Evolutionary conservation across 2,329 filamentous ascomycete species (phyloP).

Genomic region (Thyridium curvatum): DNA sequence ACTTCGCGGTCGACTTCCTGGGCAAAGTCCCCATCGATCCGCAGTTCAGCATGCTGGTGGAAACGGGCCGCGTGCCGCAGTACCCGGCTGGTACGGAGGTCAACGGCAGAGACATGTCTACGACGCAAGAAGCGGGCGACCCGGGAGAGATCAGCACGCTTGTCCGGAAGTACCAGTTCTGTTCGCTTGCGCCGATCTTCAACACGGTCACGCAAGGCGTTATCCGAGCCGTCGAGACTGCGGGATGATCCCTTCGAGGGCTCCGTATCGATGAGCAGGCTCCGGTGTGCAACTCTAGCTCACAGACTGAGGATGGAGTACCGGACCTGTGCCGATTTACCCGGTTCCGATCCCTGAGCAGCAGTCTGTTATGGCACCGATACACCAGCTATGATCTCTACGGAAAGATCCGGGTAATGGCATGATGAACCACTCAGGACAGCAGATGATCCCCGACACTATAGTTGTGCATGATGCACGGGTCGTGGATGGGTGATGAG

Average conservation of each 20-base stretch:
- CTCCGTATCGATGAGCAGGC: too few species aligned
- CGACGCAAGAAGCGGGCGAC: constrained; percentile 12
- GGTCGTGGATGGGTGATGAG: too few species aligned
- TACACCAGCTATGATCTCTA: too few species aligned
- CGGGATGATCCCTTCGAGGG: constrained; percentile 9
- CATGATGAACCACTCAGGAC: too few species aligned
- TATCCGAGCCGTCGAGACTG: constrained; percentile 23
- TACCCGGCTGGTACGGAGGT: constrained; percentile 65
- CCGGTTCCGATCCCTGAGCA: not conserved
- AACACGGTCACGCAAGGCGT: constrained; percentile 53
- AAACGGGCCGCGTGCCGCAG: constrained; percentile 59
- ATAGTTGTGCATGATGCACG: too few species aligned
- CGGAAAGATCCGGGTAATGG: too few species aligned
- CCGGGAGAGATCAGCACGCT: constrained; percentile 38
- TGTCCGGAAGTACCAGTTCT: constrained; percentile 66
- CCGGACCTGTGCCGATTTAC: too few species aligned
- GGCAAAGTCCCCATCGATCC: constrained; percentile 89
- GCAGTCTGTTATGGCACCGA: not conserved
- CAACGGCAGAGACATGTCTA: constrained; percentile 48
- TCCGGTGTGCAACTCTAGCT: too few species aligned
- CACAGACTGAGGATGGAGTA: too few species aligned
- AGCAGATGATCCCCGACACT: too few species aligned
- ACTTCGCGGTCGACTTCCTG: constrained; percentile 78
- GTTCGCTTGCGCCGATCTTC: constrained; percentile 66
- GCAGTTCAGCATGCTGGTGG: constrained; percentile 81